Base-by-base conservation (phyloP, 139 green algal genomes). In the Chlorella sp. region DNA sequence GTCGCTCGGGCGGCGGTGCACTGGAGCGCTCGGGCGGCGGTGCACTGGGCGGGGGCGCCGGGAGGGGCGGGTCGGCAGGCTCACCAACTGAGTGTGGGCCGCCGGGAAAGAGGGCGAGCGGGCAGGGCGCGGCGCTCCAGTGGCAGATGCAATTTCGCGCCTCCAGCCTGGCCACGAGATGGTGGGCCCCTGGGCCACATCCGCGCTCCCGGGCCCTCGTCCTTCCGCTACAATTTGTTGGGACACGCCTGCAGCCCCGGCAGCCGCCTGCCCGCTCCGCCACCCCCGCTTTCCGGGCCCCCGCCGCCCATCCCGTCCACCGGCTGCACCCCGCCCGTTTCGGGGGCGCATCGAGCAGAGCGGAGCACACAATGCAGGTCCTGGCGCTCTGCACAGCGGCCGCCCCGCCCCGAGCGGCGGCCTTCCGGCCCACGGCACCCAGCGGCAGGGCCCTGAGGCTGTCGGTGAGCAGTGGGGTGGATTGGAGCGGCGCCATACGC, bases 371-470 rank as follows among this genome's bases (percentile, higher is more conserved):
- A 26, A 81, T 81, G 74, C 55, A 51, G 60, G 74, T 47, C 32
- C 26, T 67, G 55, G 73, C 44, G 47, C 18, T 30, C 73, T n/a
- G n/a, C 30, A 32, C 38, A 32, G 44, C 25, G 44, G 23, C 25
- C 16, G 21, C 55, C 55, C 17, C 23, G 39, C 70, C 39, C 16
- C 1, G 34, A n/a, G 57, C 36, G 17, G 34, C 55, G 76, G 57
- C 38, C 11, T 72, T 60, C 60, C 47, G 76, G 30, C 76, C 76
- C 38, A 25, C 60, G 16, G 57, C 76, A 28, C 55, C 7, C 18
- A 56, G 55, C 41, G 60, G 76, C 36, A 82, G 76, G 51, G 21
- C 12, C 51, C 76, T 82, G 34, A 41, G 76, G 26, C 60, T 82
- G 36, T 5, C 60, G 60, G 76, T 82, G 57, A 82, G 76, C 39